A percentile compares a stretch with the other conserved stretches of the same genome.
These are phyloP conservation scores for Casuarina cunninghamiana DNA, from an alignment of 306 rosid genomes.

Conservation along the genomic window DNA sequence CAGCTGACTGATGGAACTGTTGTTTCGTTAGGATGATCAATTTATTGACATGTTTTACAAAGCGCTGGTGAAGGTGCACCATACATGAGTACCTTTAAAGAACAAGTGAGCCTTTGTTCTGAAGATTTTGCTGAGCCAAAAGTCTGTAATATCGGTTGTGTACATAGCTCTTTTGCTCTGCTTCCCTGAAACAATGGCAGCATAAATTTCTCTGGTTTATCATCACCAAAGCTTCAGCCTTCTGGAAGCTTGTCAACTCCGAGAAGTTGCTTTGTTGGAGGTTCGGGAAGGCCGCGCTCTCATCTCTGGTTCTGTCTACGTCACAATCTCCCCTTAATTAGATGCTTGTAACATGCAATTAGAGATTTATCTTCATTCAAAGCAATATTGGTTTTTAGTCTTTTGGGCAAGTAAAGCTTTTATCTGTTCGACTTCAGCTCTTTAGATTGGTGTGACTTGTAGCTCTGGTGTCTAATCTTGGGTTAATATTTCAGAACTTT, in stretches of 20 bases:
- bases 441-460: slow-evolving; percentile 12
- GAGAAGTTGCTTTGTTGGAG: slow-evolving; percentile 12
- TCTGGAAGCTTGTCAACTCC: slow-evolving; percentile 4
- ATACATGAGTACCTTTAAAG: slow-evolving; percentile 38
- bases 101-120: slow-evolving; percentile 9
- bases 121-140: slow-evolving; percentile 28
- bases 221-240: slow-evolving; percentile 12
- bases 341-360: slow-evolving; percentile 17
- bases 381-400: neutral
- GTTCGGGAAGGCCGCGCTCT: slow-evolving; percentile 18
- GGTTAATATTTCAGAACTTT: neutral
- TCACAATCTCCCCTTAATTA: slow-evolving; percentile 9
- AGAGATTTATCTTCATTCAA: slow-evolving; percentile 9
- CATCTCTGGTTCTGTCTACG: slow-evolving; percentile 7
- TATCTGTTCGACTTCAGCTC: slow-evolving; percentile 14
- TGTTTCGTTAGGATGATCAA: slow-evolving; percentile 69
- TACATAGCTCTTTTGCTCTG: slow-evolving; percentile 30
- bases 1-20: slow-evolving; percentile 28
- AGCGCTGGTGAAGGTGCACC: slow-evolving; percentile 62
- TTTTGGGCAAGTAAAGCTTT: neutral
- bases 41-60: slow-evolving; percentile 76
- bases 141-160: slow-evolving; percentile 45
- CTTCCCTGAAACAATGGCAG: slow-evolving; percentile 26
- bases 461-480: slow-evolving; percentile 15
- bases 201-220: slow-evolving; percentile 25